Evolutionary conservation across 2,329 filamentous ascomycete genomes (phyloP).

Genomic region (Daldinia sp.): DNA sequence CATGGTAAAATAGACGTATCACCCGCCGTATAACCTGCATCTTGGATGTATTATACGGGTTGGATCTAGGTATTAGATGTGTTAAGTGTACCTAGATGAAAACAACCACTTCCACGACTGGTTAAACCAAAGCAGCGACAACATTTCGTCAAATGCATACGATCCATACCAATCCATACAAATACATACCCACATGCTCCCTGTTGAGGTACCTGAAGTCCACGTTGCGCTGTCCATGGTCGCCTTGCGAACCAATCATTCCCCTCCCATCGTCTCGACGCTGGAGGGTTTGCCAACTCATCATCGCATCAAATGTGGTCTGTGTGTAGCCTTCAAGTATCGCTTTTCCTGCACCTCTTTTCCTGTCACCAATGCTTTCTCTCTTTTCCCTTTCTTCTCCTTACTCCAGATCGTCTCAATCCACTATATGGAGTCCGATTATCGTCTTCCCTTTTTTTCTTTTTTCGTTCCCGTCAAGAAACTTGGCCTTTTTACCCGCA

Average conservation of each 20-base stretch:
- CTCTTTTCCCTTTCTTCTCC: constrained; percentile 25
- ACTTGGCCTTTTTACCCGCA: constrained; percentile 7
- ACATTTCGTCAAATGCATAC: constrained; percentile 25
- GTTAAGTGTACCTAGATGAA: not conserved
- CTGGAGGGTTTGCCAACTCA: constrained; percentile 49
- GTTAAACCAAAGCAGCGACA: constrained; percentile 30
- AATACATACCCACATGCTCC: constrained; percentile 33
- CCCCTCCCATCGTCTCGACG: constrained; percentile 42
- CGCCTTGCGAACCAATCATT: constrained; percentile 43
- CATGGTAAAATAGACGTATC: constrained; percentile 15
- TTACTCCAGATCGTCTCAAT: not conserved
- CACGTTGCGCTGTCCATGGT: constrained; percentile 41
- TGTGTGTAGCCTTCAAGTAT: constrained; percentile 46
- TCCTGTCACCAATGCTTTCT: constrained; percentile 38
- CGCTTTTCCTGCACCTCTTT: constrained; percentile 39
- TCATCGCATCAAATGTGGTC: constrained; percentile 49
- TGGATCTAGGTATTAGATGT: not conserved
- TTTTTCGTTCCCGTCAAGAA: constrained; percentile 4
- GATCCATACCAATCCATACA: constrained; percentile 15
- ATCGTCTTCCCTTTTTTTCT: constrained; percentile 9
- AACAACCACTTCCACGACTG: constrained; percentile 30
- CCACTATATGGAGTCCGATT: constrained; percentile 21
- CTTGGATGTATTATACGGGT: not conserved
- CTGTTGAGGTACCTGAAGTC: constrained; percentile 41
- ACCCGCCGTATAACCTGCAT: not conserved